These are phyloP conservation scores for Immersiporthe knoxdaviesiana DNA, from an alignment of 2,329 filamentous ascomycete genomes.

Conservation along the genomic window DNA sequence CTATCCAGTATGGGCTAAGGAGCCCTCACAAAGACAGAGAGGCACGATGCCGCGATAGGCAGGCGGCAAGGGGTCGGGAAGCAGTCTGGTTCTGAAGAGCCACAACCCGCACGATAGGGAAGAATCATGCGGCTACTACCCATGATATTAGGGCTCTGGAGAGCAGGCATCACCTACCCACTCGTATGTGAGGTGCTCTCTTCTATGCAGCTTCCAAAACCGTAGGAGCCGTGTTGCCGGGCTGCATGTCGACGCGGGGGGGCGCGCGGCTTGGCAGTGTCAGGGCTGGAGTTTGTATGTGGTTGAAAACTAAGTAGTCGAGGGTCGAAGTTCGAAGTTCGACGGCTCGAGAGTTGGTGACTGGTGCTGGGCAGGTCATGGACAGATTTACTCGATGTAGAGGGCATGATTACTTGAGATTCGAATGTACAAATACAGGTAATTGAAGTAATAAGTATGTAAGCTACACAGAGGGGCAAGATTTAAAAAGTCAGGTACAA, in stretches of 20 bases:
- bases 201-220: constrained; percentile 16
- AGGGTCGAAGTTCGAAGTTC: no score
- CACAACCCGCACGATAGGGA: background rate
- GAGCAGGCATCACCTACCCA: background rate
- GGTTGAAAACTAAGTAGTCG: background rate
- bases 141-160: background rate
- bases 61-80: constrained; percentile 1
- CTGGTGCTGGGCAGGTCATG: no score
- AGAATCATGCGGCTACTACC: background rate
- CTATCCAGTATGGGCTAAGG: background rate
- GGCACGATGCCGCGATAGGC: constrained; percentile 15
- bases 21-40: background rate
- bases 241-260: constrained; percentile 1
- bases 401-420: background rate
- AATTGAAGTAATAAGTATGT: no score
- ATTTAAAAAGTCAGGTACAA: background rate
- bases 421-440: no score
- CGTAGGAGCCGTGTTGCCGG: background rate
- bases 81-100: background rate
- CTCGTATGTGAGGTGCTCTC: background rate
- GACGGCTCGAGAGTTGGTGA: background rate
- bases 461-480: background rate
- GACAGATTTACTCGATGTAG: background rate
- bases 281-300: background rate
- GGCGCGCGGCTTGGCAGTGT: background rate